These are phyloP conservation scores for Candida succiphila DNA, from an alignment of 805 yeast genomes.

Conservation along the genomic window DNA sequence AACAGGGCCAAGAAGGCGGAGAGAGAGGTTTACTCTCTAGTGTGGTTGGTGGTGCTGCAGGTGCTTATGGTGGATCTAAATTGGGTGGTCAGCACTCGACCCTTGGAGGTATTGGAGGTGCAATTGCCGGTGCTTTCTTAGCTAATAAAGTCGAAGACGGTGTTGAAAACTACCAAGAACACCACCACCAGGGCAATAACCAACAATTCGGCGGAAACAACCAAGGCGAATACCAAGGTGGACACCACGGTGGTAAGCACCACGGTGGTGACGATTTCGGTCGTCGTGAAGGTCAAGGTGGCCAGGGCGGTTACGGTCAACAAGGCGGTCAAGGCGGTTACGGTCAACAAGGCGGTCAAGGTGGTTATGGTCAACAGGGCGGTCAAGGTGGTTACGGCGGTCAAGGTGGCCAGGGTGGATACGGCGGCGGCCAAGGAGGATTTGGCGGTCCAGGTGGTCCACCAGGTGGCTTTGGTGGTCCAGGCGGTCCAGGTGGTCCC, in stretches of 20 bases:
- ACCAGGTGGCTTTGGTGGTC: constrained; percentile 4
- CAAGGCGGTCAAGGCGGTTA: constrained; percentile 10
- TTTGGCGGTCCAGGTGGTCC: constrained; percentile 11
- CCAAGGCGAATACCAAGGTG: background rate
- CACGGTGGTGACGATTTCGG: constrained; percentile 8
- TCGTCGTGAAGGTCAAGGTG: constrained; percentile 6
- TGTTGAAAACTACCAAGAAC: constrained; percentile 17
- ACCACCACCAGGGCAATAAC: constrained; percentile 8
- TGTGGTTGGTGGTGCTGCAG: constrained; percentile 41
- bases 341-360: constrained; percentile 6
- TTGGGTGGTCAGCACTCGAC: constrained; percentile 29
- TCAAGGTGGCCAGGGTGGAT: constrained; percentile 9
- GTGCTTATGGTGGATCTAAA: constrained; percentile 42
- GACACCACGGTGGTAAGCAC: constrained; percentile 7
- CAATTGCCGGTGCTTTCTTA: constrained; percentile 42
- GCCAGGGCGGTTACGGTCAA: constrained; percentile 8
- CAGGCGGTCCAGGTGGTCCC: constrained; percentile 9
- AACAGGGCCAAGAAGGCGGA: constrained; percentile 17
- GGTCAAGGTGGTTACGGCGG: constrained; percentile 15
- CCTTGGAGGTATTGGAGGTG: constrained; percentile 41
- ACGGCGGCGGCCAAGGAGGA: constrained; percentile 1
- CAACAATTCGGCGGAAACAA: constrained; percentile 4
- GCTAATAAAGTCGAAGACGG: constrained; percentile 40
- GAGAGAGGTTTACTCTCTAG: constrained; percentile 35
- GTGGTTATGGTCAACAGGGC: constrained; percentile 4